Evolutionary conservation across 1,284 basidiomycete species (phyloP).

Genomic region (Phellopilus nigrolimitatus): DNA sequence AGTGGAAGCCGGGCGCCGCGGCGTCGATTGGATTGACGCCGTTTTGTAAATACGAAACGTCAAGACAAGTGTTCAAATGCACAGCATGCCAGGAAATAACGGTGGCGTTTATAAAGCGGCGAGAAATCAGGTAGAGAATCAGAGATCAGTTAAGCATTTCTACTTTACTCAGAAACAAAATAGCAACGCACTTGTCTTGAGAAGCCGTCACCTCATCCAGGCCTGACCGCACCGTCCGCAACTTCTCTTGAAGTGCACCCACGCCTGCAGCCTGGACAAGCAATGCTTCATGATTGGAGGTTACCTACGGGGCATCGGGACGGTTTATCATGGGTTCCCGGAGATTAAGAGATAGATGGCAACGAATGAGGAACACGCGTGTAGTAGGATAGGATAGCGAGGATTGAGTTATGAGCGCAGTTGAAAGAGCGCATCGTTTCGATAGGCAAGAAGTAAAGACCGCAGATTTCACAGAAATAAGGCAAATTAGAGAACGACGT

Average conservation of each 20-base stretch:
- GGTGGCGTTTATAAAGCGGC: too few relatives aligned
- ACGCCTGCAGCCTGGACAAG: constrained; percentile 68
- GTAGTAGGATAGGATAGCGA: background rate
- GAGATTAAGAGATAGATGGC: background rate
- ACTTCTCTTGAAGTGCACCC: constrained; percentile 56
- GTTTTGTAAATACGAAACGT: too few relatives aligned
- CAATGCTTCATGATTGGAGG: constrained; percentile 68
- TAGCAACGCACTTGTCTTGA: constrained; percentile 59
- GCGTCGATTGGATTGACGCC: too few relatives aligned
- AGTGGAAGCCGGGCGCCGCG: too few relatives aligned
- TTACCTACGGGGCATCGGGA: constrained; percentile 51
- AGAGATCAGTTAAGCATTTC: background rate
- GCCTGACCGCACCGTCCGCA: constrained; percentile 58
- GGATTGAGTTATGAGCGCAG: background rate
- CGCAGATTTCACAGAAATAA: background rate
- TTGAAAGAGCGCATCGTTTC: background rate
- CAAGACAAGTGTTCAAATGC: too few relatives aligned
- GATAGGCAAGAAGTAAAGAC: background rate
- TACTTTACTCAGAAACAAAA: background rate
- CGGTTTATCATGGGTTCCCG: too few relatives aligned
- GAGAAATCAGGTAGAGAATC: constrained; percentile 16
- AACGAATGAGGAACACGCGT: background rate
- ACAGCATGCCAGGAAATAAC: too few relatives aligned
- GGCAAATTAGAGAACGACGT: background rate
- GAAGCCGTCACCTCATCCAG: constrained; percentile 64